These are phyloP conservation scores for Apophysomyces sp. DNA, from an alignment of 371 early-diverging fungal species.

Conservation along the genomic window DNA sequence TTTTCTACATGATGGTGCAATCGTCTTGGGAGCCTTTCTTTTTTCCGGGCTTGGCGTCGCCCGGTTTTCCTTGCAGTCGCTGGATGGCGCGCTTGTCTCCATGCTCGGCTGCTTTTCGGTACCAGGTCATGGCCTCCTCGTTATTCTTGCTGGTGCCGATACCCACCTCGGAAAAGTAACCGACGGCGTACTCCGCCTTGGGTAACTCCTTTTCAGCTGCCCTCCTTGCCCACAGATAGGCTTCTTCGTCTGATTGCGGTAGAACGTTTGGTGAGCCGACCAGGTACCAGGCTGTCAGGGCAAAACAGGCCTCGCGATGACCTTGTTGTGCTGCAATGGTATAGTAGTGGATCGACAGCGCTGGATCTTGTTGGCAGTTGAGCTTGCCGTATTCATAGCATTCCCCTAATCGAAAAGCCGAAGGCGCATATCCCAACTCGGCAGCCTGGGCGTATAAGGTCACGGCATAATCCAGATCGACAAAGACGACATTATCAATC, in stretches of 20 bases:
- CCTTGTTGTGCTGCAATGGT: slow-evolving; percentile 85
- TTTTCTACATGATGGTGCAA: slow-evolving; percentile 46
- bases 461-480: slow-evolving; percentile 74
- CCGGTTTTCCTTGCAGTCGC: slow-evolving; percentile 49
- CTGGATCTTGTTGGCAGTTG: slow-evolving; percentile 65
- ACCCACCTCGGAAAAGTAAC: slow-evolving; percentile 83
- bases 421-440: slow-evolving; percentile 73
- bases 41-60: slow-evolving; percentile 30
- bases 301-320: slow-evolving; percentile 89
- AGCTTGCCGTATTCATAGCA: slow-evolving; percentile 80
- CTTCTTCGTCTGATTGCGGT: slow-evolving; percentile 83
- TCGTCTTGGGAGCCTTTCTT: slow-evolving; percentile 44
- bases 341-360: slow-evolving; percentile 71
- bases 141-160: slow-evolving; percentile 71
- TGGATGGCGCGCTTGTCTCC: slow-evolving; percentile 80
- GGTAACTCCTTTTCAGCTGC: slow-evolving; percentile 85
- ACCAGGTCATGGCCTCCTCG: slow-evolving; percentile 79
- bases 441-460: slow-evolving; percentile 75
- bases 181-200: slow-evolving; percentile 89
- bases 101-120: slow-evolving; percentile 77
- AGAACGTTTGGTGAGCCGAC: slow-evolving; percentile 80
- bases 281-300: slow-evolving; percentile 89
- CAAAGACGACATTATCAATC: slow-evolving; percentile 65
- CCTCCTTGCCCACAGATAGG: slow-evolving; percentile 84
- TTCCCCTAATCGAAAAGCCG: slow-evolving; percentile 77